Evolutionary conservation across 2,329 filamentous ascomycete species (phyloP).

Genomic region (Proliferodiscus dingleyae): DNA sequence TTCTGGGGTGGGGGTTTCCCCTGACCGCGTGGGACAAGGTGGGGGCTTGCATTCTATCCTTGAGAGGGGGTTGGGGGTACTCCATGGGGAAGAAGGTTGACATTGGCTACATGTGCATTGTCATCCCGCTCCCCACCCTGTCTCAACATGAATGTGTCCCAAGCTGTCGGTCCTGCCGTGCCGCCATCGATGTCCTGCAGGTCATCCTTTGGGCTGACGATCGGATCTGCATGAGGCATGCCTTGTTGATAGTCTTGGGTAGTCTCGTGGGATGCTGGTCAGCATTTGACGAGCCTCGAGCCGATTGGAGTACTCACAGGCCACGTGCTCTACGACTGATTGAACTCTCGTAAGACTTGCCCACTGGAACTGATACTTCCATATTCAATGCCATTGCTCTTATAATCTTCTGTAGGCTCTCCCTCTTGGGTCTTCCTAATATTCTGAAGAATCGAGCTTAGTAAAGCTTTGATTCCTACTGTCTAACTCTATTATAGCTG

Average conservation of each 20-base stretch:
- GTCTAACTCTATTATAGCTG: too few species aligned
- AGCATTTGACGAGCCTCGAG: too few species aligned
- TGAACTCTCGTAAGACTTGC: not conserved
- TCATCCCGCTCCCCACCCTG: not conserved
- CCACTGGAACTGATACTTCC: too few species aligned
- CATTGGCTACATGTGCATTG: not conserved
- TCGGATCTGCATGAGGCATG: not conserved
- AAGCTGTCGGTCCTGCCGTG: not conserved
- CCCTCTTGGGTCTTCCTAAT: too few species aligned
- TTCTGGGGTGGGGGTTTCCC: not conserved
- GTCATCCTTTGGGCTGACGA: too few species aligned
- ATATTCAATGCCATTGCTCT: too few species aligned
- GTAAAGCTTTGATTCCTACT: too few species aligned
- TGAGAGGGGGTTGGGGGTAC: not conserved
- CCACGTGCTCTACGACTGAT: not conserved
- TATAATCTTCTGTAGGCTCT: too few species aligned
- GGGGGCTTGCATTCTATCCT: not conserved
- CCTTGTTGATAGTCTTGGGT: not conserved
- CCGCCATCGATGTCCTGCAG: not conserved
- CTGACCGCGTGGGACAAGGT: not conserved
- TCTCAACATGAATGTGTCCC: not conserved
- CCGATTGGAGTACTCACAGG: not conserved
- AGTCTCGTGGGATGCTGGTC: not conserved
- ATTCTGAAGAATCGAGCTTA: too few species aligned
- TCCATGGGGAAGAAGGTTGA: not conserved